Evolutionary conservation across 2,329 filamentous ascomycete species (phyloP), one percentile per base, ranked within the genome.

Genomic region (Claviceps spartinae): DNA sequence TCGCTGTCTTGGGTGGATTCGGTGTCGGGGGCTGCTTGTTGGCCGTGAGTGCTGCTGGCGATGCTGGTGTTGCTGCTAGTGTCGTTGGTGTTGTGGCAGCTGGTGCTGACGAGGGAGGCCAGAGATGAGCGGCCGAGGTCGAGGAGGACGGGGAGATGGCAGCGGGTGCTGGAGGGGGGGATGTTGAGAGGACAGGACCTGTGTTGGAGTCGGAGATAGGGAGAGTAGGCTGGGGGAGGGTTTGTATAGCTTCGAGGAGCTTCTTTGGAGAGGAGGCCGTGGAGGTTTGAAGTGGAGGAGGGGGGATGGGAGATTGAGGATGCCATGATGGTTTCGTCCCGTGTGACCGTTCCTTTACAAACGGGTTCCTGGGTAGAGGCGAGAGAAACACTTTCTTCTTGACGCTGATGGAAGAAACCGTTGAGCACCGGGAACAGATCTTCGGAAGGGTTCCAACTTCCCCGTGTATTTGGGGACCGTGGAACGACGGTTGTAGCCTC

Each of bases 211-310:
- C 53, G 38, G 30, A 57, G 52, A 20, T 54, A 55, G 30, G 63
- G 61, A 5, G 63, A 60, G 48, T 66, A 66, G 14, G 62, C 64
- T 2, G 64, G 64, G 43, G 64, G 64, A 40, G 64, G 63, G 3
- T 58, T 56, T 52, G 54, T 7, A 40, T 20, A 18, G 52, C 51
- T 38, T 55, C 54, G 18, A 59, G 16, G 3, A 4, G 52, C 41
- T 56, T 48, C 47, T 41, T 48, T 48, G 22, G 37, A 57, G 30
- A 57, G 37, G 9, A 49, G 8, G 30, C 47, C 47, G 8, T 24
- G 51, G 9, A 48, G 40, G 30, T 36, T 41, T 6, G 49, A 30
- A 16, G 40, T 18, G 3, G 46, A 7, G 37, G 40, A 30, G 8
- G 8, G 26, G 26, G 26, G 4, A 11, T 34, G 30, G 30, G 30